phyloP scores from a whole-genome alignment of 2,329 filamentous ascomycete genomes.

The Arthroderma uncinatum region DNA sequence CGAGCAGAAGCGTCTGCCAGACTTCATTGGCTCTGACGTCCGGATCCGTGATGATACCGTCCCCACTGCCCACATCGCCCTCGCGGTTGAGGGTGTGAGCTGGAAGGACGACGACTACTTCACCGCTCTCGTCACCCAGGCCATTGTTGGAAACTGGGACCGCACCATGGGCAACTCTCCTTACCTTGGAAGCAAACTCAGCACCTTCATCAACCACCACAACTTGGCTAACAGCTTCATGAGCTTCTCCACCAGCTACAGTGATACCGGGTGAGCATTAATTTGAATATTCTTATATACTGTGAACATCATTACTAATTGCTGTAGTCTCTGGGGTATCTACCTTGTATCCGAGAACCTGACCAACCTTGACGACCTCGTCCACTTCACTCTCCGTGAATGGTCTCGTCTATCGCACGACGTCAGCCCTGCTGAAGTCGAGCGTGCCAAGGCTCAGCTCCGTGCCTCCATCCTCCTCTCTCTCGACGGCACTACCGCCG shows the following conservation, averaged over 20 bases:
- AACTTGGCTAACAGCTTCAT: constrained; percentile 99
- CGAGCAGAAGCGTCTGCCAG: constrained; percentile 71
- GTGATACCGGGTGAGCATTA: constrained; percentile 77
- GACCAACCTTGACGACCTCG: constrained; percentile 80
- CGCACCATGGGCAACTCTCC: constrained; percentile 95
- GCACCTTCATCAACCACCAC: constrained; percentile 85
- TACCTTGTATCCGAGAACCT: constrained; percentile 91
- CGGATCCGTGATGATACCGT: constrained; percentile 93
- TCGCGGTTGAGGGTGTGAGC: constrained; percentile 97
- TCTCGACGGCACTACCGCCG: constrained; percentile 91
- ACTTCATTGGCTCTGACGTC: constrained; percentile 94
- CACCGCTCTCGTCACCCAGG: constrained; percentile 92
- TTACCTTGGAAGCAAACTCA: constrained; percentile 97
- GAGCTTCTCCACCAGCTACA: constrained; percentile 99
- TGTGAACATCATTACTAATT: constrained; percentile 10
- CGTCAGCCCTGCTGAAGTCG: constrained; percentile 80
- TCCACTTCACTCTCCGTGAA: constrained; percentile 96
- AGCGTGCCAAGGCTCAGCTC: constrained; percentile 97
- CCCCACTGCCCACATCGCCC: constrained; percentile 91
- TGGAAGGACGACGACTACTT: constrained; percentile 99
- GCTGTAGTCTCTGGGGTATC: constrained; percentile 88
- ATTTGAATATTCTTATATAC: background rate
- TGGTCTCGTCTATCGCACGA: constrained; percentile 89
- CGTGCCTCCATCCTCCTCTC: constrained; percentile 97
- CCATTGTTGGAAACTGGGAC: constrained; percentile 99